phyloP scores from a whole-genome alignment of 2,329 filamentous ascomycete genomes.

The Sphaerostilbella broomeana region DNA sequence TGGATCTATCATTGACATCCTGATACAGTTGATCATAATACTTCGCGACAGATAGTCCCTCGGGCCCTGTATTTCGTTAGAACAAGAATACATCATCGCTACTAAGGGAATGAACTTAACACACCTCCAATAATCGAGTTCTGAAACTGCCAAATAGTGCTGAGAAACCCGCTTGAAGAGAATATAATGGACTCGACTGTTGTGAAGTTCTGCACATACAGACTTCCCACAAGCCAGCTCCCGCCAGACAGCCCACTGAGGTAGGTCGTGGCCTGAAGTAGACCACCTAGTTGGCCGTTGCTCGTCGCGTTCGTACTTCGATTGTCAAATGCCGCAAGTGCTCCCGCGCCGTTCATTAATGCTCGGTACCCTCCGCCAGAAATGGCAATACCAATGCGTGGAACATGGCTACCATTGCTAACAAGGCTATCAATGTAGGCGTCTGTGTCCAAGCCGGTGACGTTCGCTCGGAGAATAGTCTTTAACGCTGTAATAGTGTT shows the following conservation, averaged over 20 bases:
- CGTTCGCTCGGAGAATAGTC: slow-evolving; percentile 16
- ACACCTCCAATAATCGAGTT: slow-evolving; percentile 31
- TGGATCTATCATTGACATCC: slow-evolving; percentile 52
- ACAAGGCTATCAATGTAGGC: slow-evolving; percentile 15
- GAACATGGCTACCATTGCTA: slow-evolving; percentile 19
- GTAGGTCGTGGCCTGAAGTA: slow-evolving; percentile 71
- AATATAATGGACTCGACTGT: slow-evolving; percentile 42
- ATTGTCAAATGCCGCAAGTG: slow-evolving; percentile 65
- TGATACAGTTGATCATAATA: slow-evolving; percentile 58
- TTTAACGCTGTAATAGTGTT: slow-evolving; percentile 16
- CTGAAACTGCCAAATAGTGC: slow-evolving; percentile 31
- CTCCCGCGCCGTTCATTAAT: slow-evolving; percentile 69
- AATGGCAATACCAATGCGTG: slow-evolving; percentile 60
- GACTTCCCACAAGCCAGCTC: slow-evolving; percentile 66
- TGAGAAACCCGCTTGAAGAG: slow-evolving; percentile 21
- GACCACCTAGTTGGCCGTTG: slow-evolving; percentile 50
- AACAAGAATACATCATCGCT: background rate
- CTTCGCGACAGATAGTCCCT: slow-evolving; percentile 20
- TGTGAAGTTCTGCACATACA: slow-evolving; percentile 72
- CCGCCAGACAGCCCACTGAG: slow-evolving; percentile 68
- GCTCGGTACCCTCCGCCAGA: slow-evolving; percentile 77
- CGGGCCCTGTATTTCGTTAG: slow-evolving; percentile 28
- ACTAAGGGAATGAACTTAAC: background rate
- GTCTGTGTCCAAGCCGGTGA: slow-evolving; percentile 15
- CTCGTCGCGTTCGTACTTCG: slow-evolving; percentile 55